Evolutionary conservation across 257 asterid genomes (phyloP).

Genomic region (Jacaranda copaia): DNA sequence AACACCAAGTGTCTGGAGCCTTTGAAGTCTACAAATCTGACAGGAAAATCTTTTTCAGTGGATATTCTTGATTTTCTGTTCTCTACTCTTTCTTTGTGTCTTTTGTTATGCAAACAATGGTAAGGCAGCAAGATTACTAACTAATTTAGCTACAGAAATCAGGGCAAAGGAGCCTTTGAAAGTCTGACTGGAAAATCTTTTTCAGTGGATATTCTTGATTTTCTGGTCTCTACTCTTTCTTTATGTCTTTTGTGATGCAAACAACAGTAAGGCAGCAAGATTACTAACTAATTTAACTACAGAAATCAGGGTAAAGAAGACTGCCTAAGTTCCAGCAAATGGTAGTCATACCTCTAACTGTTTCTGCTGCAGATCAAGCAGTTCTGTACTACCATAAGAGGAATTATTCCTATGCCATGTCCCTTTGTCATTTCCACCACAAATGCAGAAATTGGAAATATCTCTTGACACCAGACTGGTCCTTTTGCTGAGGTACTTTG

Average conservation of each 20-base stretch:
- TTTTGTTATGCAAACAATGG: slow-evolving; percentile 23
- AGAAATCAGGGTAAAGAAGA: not conserved
- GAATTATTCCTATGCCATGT: slow-evolving; percentile 37
- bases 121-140: not conserved
- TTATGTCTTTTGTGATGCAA: slow-evolving; percentile 6
- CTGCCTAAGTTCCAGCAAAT: not conserved
- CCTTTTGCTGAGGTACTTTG: slow-evolving; percentile 70
- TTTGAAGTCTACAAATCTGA: not conserved
- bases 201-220: not conserved
- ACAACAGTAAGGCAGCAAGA: not conserved
- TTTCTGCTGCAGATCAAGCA: slow-evolving; percentile 67
- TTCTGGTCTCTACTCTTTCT: slow-evolving; percentile 9
- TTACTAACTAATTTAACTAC: not conserved
- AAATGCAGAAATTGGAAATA: slow-evolving; percentile 65
- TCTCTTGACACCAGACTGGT: slow-evolving; percentile 64
- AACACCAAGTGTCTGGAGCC: not conserved
- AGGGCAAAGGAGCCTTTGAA: not conserved
- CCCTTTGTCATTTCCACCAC: slow-evolving; percentile 61
- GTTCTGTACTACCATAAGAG: slow-evolving; percentile 47
- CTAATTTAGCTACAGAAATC: not conserved
- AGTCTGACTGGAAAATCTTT: not conserved
- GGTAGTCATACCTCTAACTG: slow-evolving; percentile 36
- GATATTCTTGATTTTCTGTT: slow-evolving; percentile 4
- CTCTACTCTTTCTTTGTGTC: not conserved
- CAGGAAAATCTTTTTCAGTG: not conserved